Base-by-base conservation (phyloP, 1,284 basidiomycete species). In the Peniophora sp. region DNA sequence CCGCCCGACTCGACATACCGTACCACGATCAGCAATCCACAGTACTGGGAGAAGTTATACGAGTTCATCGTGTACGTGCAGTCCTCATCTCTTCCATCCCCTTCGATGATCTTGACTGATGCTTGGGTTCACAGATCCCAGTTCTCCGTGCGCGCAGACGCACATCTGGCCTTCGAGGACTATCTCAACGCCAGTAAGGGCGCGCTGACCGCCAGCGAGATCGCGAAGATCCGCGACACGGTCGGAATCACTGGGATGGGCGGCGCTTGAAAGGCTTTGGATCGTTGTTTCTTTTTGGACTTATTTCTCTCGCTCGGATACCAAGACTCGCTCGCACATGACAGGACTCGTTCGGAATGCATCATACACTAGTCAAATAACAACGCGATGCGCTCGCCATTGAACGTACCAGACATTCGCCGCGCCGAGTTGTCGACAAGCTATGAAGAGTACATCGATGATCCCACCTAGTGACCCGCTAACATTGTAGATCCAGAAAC, bases 201-300 rank as follows among this genome's bases (percentile, higher is more conserved):
- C 10, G 69, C 73, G 11, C 72, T 91, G 54, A 85, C 79, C 3
- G 76, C 83, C 0, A 80, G 71, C 58, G 85, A 91, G 61, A 86
- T 91, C 52, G 88, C 88, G 23, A 85, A 77, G 68, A 88, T 91
- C 60, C 77, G 88, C 32, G 88, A 90, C 62, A 71, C 74, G 24
- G 83, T 88, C 39, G 87, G 86, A 17, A 74, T 89, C 35, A 71
- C 81, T 47, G 88, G 88, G 10, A 91, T 91, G 88, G 82, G 80
- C 32, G 88, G 88, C 27, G 85, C 78, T 51, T 89, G 27, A 32
- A 12, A 32, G 6, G 5, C 27, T 12, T 6, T 6, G 27, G 27
- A 32, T 12, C 27, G 6, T 32, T 32, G 27, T 32, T 12, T 32
- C 27, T 12, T 5, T 32, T 32, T n/a, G n/a, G n/a, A n/a, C n/a